Evolutionary conservation across 1,284 basidiomycete species (phyloP), one percentile per base, ranked within the genome.

Genomic region (Pisolithus thermaeus): DNA sequence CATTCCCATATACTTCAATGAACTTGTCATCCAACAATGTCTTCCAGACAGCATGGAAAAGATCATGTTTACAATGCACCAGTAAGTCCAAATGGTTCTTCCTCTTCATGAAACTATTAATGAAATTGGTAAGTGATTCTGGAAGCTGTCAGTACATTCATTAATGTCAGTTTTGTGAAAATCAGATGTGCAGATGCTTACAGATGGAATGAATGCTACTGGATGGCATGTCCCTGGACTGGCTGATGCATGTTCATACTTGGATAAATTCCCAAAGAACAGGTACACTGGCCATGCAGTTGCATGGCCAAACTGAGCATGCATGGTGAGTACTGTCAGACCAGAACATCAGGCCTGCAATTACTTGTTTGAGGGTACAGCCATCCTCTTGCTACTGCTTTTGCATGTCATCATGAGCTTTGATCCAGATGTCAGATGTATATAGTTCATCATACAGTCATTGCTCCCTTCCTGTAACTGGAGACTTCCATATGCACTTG

Each of bases 261-360:
- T 75, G 0, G 68, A 67, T 27, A 64, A 61, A 30, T 70, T 72
- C 3, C 66, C 66, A 42, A 73, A 65, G 28, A 57, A 68, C 0
- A 70, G 35, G 49, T 74, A 74, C 1, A 71, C 25, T 0, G 72
- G 74, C 72, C 72, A 75, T 0, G 71, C 51, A 3, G 58, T 55
- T 2, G 65, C 61, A 2, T 56, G 52, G 0, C 73, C 70, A 49
- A 73, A 75, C 8, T 58, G 56, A 0, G 69, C 59, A 1, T 74
- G 69, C 59, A 1, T 74, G 59, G 5, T 70, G 68, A 0, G 72
- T 75, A 0, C 63, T 55, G 47, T 74, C 71, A 0, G 72, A 74
- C 59, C 61, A 71, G 48, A 70, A 55, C 63, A 73, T 66, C 1
- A 72, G 37, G 0, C 52, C 65, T 0, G 54, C 59, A 4, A 72